These are phyloP conservation scores for Alternaria sp. DNA, from an alignment of 2,329 filamentous ascomycete species.

Conservation along the genomic window DNA sequence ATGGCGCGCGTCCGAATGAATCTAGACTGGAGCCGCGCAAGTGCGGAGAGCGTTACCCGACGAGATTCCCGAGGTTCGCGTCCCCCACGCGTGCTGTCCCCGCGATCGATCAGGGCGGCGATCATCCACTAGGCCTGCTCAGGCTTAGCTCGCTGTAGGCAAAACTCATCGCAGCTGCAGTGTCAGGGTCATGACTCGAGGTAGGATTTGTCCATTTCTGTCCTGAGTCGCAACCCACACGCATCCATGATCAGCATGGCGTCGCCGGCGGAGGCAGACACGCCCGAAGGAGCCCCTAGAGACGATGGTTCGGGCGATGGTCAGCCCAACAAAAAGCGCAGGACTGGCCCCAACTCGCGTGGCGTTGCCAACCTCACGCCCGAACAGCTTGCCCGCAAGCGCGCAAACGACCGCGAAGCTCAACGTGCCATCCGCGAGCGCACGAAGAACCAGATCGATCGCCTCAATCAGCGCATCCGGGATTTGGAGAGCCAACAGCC, in stretches of 20 bases:
- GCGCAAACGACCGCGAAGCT: conserved; percentile 88
- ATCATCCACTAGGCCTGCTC: background rate
- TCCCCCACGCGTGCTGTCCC: background rate
- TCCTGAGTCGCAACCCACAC: conserved; percentile 20
- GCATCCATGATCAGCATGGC: conserved; percentile 26
- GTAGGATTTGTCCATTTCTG: conserved; percentile 4
- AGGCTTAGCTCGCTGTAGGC: background rate
- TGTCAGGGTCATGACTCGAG: conserved; percentile 18
- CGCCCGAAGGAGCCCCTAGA: conserved; percentile 21
- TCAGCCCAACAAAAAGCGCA: conserved; percentile 40
- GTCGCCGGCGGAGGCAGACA: conserved; percentile 29
- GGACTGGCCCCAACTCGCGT: conserved; percentile 59
- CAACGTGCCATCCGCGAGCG: conserved; percentile 84
- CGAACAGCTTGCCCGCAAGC: conserved; percentile 86
- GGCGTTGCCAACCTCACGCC: conserved; percentile 88
- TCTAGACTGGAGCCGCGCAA: background rate
- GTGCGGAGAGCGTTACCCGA: conserved; percentile 4
- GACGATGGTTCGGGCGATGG: conserved; percentile 24
- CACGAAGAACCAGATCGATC: conserved; percentile 80
- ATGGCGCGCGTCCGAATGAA: background rate
- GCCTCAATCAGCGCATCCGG: conserved; percentile 72
- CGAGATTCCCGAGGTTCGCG: background rate
- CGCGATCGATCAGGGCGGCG: background rate
- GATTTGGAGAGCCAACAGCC: conserved; percentile 81
- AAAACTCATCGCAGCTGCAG: conserved; percentile 3